Percentiles rank a stretch among this genome's conserved stretches.
Conservation (phyloP, 202 grass and related monocot species). For the Musa balbisiana region DNA sequence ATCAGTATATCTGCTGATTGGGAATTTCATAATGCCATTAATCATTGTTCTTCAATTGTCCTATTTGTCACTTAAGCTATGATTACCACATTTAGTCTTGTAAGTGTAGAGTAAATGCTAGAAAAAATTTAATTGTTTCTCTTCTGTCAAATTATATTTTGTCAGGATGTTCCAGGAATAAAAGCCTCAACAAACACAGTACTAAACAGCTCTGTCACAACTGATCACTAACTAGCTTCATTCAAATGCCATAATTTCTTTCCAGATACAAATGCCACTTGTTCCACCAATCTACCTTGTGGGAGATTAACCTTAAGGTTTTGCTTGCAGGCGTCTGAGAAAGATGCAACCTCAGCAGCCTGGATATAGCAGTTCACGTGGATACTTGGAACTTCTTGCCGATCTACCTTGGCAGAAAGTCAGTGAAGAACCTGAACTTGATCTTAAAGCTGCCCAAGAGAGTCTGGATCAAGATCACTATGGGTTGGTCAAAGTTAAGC, state of each 20-base stretch:
- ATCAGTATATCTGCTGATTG: too few relatives aligned
- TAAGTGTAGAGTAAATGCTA: too few relatives aligned
- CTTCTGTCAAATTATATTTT: too few relatives aligned
- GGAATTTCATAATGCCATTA: too few relatives aligned
- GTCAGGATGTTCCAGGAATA: too few relatives aligned
- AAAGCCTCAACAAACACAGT: too few relatives aligned
- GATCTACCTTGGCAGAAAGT: conserved; percentile 97
- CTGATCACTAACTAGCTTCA: too few relatives aligned
- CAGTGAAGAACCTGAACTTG: conserved; percentile 84
- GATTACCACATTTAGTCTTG: too few relatives aligned
- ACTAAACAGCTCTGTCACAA: too few relatives aligned
- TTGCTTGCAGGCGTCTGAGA: conserved; percentile 49
- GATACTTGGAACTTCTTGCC: conserved; percentile 86
- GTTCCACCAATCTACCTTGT: not conserved
- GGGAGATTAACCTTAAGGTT: conserved; percentile 13
- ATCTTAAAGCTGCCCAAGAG: conserved; percentile 86
- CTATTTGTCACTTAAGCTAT: too few relatives aligned
- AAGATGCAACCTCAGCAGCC: conserved; percentile 99
- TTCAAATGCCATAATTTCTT: not conserved
- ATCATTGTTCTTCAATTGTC: too few relatives aligned
- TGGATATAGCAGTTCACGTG: conserved; percentile 92
- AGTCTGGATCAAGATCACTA: conserved; percentile 90
- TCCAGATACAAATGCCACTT: not conserved
- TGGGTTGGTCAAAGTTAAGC: conserved; percentile 87
- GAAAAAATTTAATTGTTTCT: too few relatives aligned